Evolutionary conservation across 805 yeast species (phyloP), one percentile per base, ranked within the genome.

Genomic region (Millerozyma acaciae): DNA sequence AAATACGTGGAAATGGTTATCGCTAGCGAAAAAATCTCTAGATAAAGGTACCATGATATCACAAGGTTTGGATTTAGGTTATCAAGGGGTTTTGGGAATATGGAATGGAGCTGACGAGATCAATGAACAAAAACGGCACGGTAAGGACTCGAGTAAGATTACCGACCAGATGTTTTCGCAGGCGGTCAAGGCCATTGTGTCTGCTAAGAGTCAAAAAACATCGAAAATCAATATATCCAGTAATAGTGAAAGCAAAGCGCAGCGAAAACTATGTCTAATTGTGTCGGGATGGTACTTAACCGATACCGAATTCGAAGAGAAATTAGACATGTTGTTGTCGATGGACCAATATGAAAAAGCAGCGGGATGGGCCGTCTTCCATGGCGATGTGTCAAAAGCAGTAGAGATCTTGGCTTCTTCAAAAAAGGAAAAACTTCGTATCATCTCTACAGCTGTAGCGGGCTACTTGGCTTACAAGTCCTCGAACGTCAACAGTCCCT

Each of bases 281-380:
- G 85, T 86, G 10, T 80, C 88, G 21, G 97, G 97, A 2, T 89
- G 96, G 94, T 87, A 85, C 47, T 78, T 85, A 47, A 79, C 87
- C 2, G 73, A 75, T 12, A 63, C 74, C 16, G 95, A 86, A 51
- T 70, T 87, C 40, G 95, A 88, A 43, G 78, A 73, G 24, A 78
- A 81, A 40, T 70, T 84, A 24, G 59, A 62, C 15, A 65, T 68
- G 25, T 65, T 90, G 25, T 75, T 80, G 15, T 56, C 62, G 0
- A 55, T 63, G 10, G 88, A 84, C 0, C 73, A 75, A 38, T 74
- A 73, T 41, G 95, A 88, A 40, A 80, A 90, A 51, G 97, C 98
- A 1, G 98, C 97, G 1, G 97, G 95, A 0, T 86, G 96, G 95
- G 97, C 97, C 0, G 89, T 88, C 0, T 90, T 90, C 56, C 90